phyloP scores from a whole-genome alignment of 345 rosid species.

The Isatis tinctoria region DNA sequence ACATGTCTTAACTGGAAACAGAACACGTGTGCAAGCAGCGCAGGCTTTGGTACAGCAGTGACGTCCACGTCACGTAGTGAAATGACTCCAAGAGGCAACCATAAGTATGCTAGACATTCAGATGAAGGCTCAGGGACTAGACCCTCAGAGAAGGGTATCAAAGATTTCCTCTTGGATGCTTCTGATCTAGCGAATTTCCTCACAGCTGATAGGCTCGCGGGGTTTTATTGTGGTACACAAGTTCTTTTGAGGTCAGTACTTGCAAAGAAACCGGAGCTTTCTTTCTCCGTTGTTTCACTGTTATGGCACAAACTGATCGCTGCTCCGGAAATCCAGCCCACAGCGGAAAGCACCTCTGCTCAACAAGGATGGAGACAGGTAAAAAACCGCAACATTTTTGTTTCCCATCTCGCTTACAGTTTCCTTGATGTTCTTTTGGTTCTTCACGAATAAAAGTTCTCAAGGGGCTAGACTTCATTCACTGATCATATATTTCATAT shows the following conservation, averaged over 20 bases:
- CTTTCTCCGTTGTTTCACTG: conserved; percentile 90
- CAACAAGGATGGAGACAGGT: conserved; percentile 99
- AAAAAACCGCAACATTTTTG: conserved; percentile 18
- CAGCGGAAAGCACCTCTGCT: conserved; percentile 93
- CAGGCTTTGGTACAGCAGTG: conserved; percentile 40
- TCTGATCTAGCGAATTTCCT: conserved; percentile 97
- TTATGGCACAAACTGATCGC: conserved; percentile 92
- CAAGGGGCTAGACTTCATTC: neutral
- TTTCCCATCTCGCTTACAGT: neutral
- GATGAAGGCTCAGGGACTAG: conserved; percentile 47
- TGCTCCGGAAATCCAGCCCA: conserved; percentile 84
- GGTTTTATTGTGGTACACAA: conserved; percentile 78
- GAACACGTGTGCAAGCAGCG: conserved; percentile 35
- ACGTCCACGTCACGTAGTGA: conserved; percentile 39
- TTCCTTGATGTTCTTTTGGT: neutral
- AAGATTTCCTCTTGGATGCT: conserved; percentile 70
- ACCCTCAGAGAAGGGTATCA: conserved; percentile 52
- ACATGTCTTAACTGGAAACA: conserved; percentile 38
- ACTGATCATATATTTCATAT: conserved; percentile 14
- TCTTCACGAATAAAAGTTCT: conserved; percentile 1
- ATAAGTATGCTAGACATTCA: conserved; percentile 40
- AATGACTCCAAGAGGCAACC: conserved; percentile 43
- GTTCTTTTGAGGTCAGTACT: conserved; percentile 82
- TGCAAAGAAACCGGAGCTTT: conserved; percentile 85
- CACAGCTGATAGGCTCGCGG: conserved; percentile 83